Percentiles rank a stretch among this genome's conserved stretches.
Conservation (phyloP, 2,329 filamentous ascomycete species). For the Cladophialophora immunda region DNA sequence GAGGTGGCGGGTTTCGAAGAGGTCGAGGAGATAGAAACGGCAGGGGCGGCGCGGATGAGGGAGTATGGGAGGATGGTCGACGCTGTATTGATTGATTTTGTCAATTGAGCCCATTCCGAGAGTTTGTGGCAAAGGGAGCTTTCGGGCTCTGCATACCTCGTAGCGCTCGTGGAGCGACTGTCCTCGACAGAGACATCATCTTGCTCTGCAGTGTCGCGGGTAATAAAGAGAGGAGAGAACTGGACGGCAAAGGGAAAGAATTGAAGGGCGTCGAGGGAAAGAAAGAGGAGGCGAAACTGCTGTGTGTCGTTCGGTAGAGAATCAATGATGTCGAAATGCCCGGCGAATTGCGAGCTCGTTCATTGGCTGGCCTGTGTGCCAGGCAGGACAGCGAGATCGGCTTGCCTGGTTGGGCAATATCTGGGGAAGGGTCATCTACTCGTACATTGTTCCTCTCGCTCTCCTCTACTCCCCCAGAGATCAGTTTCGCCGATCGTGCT, state of each 20-base stretch:
- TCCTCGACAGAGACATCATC: conserved; percentile 63
- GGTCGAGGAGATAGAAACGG: conserved; percentile 52
- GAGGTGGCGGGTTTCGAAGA: conserved; percentile 53
- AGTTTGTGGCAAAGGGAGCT: conserved; percentile 37
- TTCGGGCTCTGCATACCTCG: conserved; percentile 54
- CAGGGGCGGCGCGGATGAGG: conserved; percentile 47
- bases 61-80: conserved; percentile 43
- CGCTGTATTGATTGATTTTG: conserved; percentile 33
- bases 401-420: neutral
- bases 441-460: neutral
- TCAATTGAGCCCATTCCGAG: conserved; percentile 3
- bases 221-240: conserved; percentile 25
- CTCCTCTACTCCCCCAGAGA: neutral
- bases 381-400: conserved; percentile 6
- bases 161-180: conserved; percentile 62
- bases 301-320: neutral
- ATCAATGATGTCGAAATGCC: conserved; percentile 32
- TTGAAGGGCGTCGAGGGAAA: conserved; percentile 35
- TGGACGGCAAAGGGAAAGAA: conserved; percentile 43
- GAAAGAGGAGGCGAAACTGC: conserved; percentile 13
- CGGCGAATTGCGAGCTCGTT: conserved; percentile 29
- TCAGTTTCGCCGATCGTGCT: neutral
- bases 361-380: conserved; percentile 26
- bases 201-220: conserved; percentile 34
- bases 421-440: neutral